A percentile compares a stretch with the other conserved stretches of the same genome.
These are phyloP conservation scores for Nannochloris sp. DNA, from an alignment of 139 green algal genomes.

Conservation along the genomic window DNA sequence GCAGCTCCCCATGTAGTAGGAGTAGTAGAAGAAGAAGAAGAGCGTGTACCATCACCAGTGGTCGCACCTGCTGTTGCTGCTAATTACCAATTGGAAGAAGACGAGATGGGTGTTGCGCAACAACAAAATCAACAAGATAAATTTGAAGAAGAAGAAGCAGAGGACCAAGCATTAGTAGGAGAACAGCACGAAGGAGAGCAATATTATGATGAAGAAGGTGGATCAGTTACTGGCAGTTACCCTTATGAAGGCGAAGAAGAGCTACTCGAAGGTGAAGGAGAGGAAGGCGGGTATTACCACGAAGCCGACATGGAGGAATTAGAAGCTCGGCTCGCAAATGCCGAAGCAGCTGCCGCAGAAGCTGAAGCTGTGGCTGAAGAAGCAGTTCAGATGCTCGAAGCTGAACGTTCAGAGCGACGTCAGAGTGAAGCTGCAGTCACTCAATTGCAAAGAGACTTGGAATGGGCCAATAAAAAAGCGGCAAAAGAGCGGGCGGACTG, in stretches of 20 bases:
- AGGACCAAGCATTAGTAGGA: background rate
- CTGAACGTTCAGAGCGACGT: background rate
- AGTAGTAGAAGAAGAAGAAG: no score
- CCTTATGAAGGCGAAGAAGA: background rate
- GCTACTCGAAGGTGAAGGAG: background rate
- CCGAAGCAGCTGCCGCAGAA: constrained; percentile 10
- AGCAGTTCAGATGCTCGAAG: constrained; percentile 21
- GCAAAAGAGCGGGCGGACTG: constrained; percentile 22
- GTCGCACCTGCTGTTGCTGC: no score
- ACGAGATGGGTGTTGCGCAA: no score
- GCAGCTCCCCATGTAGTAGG: background rate
- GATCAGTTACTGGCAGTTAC: background rate
- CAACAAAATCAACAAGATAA: no score
- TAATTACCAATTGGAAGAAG: no score
- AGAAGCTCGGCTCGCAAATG: constrained; percentile 7
- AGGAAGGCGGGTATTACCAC: background rate
- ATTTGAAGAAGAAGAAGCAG: no score
- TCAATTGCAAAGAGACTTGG: background rate
- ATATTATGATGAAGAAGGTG: background rate
- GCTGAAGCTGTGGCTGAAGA: constrained; percentile 20
- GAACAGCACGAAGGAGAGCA: background rate
- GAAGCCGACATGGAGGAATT: background rate
- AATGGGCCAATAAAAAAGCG: constrained; percentile 20
- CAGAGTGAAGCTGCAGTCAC: background rate
- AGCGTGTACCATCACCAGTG: no score